Conservation (phyloP, 2,329 filamentous ascomycete genomes). For the Trichoderma lentiforme region DNA sequence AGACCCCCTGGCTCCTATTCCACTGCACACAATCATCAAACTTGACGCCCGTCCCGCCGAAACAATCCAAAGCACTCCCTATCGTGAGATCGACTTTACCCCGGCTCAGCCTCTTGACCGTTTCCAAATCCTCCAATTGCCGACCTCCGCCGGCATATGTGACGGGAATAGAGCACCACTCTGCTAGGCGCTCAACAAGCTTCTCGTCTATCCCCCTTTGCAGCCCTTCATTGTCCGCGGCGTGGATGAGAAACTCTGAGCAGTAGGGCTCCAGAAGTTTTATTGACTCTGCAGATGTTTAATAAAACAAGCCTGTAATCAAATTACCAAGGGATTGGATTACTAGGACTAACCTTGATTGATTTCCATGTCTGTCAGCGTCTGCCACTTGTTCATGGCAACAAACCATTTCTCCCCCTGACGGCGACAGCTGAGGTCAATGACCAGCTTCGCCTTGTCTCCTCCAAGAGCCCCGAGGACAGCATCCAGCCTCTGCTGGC, state of each 20-base stretch:
- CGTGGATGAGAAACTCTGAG: constrained; percentile 94
- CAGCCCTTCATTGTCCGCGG: constrained; percentile 92
- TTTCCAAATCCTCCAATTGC: constrained; percentile 74
- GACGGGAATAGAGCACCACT: constrained; percentile 88
- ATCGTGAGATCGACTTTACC: constrained; percentile 92
- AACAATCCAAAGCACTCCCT: constrained; percentile 92
- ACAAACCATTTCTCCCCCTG: constrained; percentile 82
- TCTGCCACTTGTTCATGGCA: constrained; percentile 99
- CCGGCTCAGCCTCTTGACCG: constrained; percentile 72
- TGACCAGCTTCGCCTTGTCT: constrained; percentile 78
- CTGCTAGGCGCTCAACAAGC: constrained; percentile 70
- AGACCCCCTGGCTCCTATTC: constrained; percentile 57
- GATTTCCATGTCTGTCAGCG: constrained; percentile 92
- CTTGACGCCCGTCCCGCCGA: constrained; percentile 81
- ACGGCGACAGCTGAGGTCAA: constrained; percentile 87
- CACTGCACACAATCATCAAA: constrained; percentile 87
- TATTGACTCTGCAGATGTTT: constrained; percentile 64
- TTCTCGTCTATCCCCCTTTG: constrained; percentile 87
- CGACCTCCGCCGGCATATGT: constrained; percentile 96
- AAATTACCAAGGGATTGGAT: background rate
- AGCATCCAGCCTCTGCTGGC: constrained; percentile 68
- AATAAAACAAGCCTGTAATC: background rate
- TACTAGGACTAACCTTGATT: constrained; percentile 61
- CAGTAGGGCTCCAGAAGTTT: constrained; percentile 81
- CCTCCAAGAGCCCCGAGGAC: constrained; percentile 70